A percentile compares a stretch with the other conserved stretches of the same genome.
These are phyloP conservation scores for Colletotrichum caudatum DNA, from an alignment of 2,329 filamentous ascomycete species.

Conservation along the genomic window DNA sequence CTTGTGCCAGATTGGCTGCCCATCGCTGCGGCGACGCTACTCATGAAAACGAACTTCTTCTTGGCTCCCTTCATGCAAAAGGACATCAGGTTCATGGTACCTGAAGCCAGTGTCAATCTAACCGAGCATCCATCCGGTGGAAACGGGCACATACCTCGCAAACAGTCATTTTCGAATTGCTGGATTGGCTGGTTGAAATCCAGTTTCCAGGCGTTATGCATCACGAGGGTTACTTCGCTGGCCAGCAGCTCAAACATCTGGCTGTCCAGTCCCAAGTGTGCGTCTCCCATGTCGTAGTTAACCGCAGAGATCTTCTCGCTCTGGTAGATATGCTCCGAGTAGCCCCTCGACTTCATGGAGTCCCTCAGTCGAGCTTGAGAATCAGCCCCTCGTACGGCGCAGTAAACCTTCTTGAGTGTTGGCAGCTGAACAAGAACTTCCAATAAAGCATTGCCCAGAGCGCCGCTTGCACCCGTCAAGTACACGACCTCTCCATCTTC, in stretches of 20 bases:
- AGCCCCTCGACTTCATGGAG: conserved; percentile 14
- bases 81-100: conserved; percentile 15
- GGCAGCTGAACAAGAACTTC: conserved; percentile 11
- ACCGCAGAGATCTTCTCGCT: conserved; percentile 23
- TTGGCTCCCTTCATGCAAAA: conserved; percentile 6
- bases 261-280: background rate
- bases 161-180: conserved; percentile 24
- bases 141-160: background rate
- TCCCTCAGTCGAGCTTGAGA: background rate
- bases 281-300: conserved; percentile 24
- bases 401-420: conserved; percentile 13
- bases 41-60: conserved; percentile 31
- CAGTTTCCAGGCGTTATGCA: conserved; percentile 36
- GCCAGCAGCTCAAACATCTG: background rate
- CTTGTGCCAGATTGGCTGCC: background rate
- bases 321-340: background rate
- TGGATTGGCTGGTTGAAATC: conserved; percentile 35
- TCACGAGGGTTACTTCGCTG: conserved; percentile 16
- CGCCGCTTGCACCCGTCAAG: conserved; percentile 25
- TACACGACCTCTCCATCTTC: background rate
- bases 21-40: conserved; percentile 37
- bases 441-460: conserved; percentile 25
- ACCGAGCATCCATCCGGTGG: accelerated
- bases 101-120: background rate
- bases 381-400: conserved; percentile 16